Evolutionary conservation across 2,329 filamentous ascomycete genomes (phyloP), one percentile per base, ranked within the genome.

Genomic region (Colletotrichum somersetense): DNA sequence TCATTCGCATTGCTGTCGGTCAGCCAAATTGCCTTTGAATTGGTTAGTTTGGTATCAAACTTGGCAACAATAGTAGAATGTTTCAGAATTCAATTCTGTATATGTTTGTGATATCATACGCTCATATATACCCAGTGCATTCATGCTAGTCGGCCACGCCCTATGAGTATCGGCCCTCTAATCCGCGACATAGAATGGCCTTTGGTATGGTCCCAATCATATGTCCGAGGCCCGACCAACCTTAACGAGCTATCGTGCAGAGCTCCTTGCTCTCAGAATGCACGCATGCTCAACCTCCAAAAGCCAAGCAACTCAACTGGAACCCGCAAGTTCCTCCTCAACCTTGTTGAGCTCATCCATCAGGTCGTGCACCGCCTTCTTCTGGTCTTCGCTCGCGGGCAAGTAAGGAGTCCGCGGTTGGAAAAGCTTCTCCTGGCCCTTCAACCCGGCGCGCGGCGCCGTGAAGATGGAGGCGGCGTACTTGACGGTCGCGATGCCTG

Each of bases 401-500:
- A 88, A 82, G 76, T 93, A 93, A n/a, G 91, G 91, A 70, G 86
- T 84, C 66, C 91, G 83, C 0, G 90, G 90, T 78, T 81, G 82
- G 79, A 92, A 78, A 79, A 88, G 87, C 78, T 85, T 83, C 79
- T 87, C 86, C 2, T 90, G 89, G 1, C 85, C 86, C 71, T 88
- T 85, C 48, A 93, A 88, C 0, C 89, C 89, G 1, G 91, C 91
- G 63, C 81, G 79, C 68, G 80, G 85, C 1, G 89, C 91, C 44
- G 89, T 89, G 74, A 87, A 89, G 42, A 90, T 80, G 3, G 89
- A 86, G 0, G 89, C 90, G 0, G 91, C 91, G 77, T 91, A 92
- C 81, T 93, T 93, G n/a, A 88, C 89, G 2, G 85, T 85, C 11
- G 90, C 90, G 75, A 93, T 91, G 7, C 91, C 91, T 14, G 86